These are phyloP conservation scores for Cystofilobasidium macerans DNA, from an alignment of 768 basidiomycete species.

Conservation along the genomic window DNA sequence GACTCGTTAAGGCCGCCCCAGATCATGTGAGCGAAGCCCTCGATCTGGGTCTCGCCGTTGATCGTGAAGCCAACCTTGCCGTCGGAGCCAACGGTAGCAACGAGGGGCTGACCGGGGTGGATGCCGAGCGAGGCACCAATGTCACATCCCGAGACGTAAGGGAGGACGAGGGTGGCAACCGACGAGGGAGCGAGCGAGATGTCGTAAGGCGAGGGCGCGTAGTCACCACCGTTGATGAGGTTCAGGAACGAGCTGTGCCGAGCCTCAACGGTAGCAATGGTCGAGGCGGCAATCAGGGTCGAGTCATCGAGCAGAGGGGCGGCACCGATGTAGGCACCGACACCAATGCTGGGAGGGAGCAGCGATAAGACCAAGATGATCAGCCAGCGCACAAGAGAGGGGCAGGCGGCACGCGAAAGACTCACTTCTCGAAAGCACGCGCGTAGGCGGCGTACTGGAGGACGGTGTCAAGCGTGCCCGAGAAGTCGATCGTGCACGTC, in stretches of 20 bases:
- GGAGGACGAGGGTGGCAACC: neutral
- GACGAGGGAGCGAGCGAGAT: slow-evolving; percentile 45
- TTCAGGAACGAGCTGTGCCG: slow-evolving; percentile 72
- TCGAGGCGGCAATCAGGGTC: slow-evolving; percentile 55
- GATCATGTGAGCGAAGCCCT: slow-evolving; percentile 50
- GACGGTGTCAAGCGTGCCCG: neutral
- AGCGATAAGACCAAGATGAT: too few relatives aligned
- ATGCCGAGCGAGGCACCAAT: neutral
- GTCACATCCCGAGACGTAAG: neutral
- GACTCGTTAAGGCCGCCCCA: slow-evolving; percentile 51
- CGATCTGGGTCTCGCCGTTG: neutral
- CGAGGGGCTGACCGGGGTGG: neutral
- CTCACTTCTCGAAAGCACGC: slow-evolving; percentile 55
- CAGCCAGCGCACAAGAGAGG: too few relatives aligned
- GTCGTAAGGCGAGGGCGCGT: slow-evolving; percentile 62
- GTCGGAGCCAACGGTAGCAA: neutral
- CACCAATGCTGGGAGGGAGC: slow-evolving; percentile 46
- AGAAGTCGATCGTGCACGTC: neutral
- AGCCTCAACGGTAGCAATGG: slow-evolving; percentile 69
- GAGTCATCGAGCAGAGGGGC: slow-evolving; percentile 55
- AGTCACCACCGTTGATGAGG: slow-evolving; percentile 48
- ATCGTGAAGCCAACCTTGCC: neutral
- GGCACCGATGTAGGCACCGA: slow-evolving; percentile 64
- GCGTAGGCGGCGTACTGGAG: slow-evolving; percentile 57
- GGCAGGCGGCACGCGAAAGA: too few relatives aligned